Base-by-base conservation (phyloP, 129 eudicot genomes). In the sunflower (Helianthus annuus) region DNA sequence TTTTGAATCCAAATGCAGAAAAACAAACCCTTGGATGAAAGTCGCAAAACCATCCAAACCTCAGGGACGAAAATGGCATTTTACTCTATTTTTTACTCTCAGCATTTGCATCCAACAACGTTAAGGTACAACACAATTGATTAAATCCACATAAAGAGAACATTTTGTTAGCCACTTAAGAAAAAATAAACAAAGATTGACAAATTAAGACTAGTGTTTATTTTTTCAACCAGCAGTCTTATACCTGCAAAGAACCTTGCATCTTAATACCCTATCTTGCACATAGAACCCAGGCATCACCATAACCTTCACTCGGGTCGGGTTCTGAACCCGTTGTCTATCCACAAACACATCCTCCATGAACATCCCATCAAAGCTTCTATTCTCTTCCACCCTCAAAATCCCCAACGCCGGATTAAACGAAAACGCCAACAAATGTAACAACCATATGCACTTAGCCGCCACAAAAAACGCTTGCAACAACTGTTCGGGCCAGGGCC, bases 271-370 rank as follows among this genome's bases (percentile, higher is more conserved):
- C 42, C 76, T 86, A 63, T 88, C 97, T 17, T 83, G 84, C 71
- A 91, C 97, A 86, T 91, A 91, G 72, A 91, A 91, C 73, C 96
- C 97, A 4, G 97, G 96, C 88, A 82, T 84, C 40, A 91, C 92
- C 97, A 91, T 88, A 57, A 91, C 72, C 85, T 91, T 88, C 10
- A 91, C 92, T 32, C 80, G 64, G 32, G 86, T 78, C 56, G 82
- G 79, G 14, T 83, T 83, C 54, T 83, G 80, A 6, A 71, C 67
- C 44, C 80, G 79, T 78, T 82, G 87, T 69, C 83, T 78, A 60
- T 88, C 97, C 13, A 64, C 76, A 34, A 85, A 73, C 45, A 91
- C 69, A 71, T 91, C 92, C 81, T 91, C 96, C 97, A 91, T 88
- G 70, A 75, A 88, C n/a, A 64, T 76, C 0, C 70, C 64, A 76